Percentiles rank a stretch among this genome's conserved stretches.
phyloP scores from a whole-genome alignment of 1,284 basidiomycete genomes.

The Naganishia liquefaciens region DNA sequence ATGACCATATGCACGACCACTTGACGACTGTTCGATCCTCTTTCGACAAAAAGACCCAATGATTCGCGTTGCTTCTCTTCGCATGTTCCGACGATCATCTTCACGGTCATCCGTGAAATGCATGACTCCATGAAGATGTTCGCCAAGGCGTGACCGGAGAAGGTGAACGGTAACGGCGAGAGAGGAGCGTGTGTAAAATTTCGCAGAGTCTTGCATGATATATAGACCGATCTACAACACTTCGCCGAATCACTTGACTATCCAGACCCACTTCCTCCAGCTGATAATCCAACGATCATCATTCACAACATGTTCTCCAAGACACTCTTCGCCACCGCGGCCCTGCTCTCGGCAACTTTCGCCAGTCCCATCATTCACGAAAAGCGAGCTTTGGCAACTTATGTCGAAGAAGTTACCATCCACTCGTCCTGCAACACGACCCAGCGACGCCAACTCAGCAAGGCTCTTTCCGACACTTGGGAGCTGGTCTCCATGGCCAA shows the following conservation, averaged over 20 bases:
- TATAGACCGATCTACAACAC: no score
- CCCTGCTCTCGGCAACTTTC: slow-evolving; percentile 31
- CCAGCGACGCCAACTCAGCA: slow-evolving; percentile 47
- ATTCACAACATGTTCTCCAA: slow-evolving; percentile 30
- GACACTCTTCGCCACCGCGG: slow-evolving; percentile 36
- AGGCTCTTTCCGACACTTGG: slow-evolving; percentile 48
- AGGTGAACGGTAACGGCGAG: no score
- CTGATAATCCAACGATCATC: neutral
- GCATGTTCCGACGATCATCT: neutral
- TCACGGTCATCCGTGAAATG: neutral
- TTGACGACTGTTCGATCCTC: slow-evolving; percentile 9
- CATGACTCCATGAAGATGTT: no score
- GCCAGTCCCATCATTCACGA: slow-evolving; percentile 33
- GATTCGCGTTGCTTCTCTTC: neutral
- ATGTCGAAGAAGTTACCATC: slow-evolving; percentile 46
- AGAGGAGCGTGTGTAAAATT: no score
- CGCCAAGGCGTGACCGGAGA: no score
- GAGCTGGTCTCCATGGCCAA: slow-evolving; percentile 45
- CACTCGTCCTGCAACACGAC: slow-evolving; percentile 54
- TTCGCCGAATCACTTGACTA: no score
- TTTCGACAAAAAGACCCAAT: neutral
- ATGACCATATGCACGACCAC: neutral
- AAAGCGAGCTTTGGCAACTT: slow-evolving; percentile 40
- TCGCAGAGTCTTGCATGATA: no score
- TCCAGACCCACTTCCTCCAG: neutral